phyloP scores from a whole-genome alignment of 1,139 yeast genomes.

The Nematodospora anomalae region DNA sequence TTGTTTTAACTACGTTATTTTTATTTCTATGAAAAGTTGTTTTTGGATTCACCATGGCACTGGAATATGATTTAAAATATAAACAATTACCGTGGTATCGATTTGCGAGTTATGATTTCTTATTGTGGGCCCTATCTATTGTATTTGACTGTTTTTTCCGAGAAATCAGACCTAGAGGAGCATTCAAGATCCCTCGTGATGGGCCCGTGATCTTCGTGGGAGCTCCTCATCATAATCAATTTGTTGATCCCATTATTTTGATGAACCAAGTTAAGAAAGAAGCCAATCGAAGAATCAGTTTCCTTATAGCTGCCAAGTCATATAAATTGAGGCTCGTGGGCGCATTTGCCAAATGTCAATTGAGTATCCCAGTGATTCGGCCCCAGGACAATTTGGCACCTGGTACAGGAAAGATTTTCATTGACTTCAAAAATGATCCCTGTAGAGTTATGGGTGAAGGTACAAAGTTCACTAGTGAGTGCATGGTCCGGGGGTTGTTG shows the following conservation, averaged over 20 bases:
- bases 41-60: neutral
- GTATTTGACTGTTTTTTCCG: conserved; percentile 69
- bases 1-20: no score
- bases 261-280: conserved; percentile 79
- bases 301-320: conserved; percentile 79
- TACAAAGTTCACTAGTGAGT: conserved; percentile 68
- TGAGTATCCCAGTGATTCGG: conserved; percentile 86
- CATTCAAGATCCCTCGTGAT: conserved; percentile 75
- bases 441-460: conserved; percentile 59
- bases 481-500: conserved; percentile 65
- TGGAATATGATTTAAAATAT: conserved; percentile 10
- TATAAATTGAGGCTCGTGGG: conserved; percentile 71
- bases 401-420: conserved; percentile 61
- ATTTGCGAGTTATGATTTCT: conserved; percentile 45
- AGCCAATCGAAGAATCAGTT: conserved; percentile 74
- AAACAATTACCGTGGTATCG: conserved; percentile 30
- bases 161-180: conserved; percentile 88
- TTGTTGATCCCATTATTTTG: conserved; percentile 85
- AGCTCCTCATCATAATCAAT: conserved; percentile 97
- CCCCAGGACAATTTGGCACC: conserved; percentile 78
- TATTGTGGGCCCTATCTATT: conserved; percentile 48
- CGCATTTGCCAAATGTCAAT: conserved; percentile 67
- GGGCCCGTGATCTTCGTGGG: conserved; percentile 95
- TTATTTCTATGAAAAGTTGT: no score
- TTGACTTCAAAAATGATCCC: conserved; percentile 47